Conservation (phyloP, 352 stramenopile species). For the Globisporangium megalacanthum region DNA sequence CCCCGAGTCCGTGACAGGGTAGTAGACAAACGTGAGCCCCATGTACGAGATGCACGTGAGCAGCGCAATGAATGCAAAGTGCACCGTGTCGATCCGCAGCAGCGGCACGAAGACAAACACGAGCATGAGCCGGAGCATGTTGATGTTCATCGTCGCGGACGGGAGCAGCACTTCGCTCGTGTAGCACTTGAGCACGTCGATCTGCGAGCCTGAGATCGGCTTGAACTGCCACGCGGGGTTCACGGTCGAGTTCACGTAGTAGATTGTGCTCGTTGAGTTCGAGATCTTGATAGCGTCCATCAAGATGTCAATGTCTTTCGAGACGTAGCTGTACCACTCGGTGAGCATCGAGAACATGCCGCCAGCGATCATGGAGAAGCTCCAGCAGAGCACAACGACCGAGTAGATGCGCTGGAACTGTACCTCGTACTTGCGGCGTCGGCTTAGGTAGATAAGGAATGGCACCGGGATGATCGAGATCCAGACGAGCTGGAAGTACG, state of each 20-base stretch:
- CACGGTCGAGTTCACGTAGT: conserved; percentile 57
- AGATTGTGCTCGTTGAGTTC: conserved; percentile 25
- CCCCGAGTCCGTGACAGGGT: conserved; percentile 46
- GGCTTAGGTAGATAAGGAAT: conserved; percentile 58
- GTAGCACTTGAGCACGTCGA: conserved; percentile 54
- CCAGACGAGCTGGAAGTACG: conserved; percentile 69
- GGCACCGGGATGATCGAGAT: conserved; percentile 62
- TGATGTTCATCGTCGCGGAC: conserved; percentile 75
- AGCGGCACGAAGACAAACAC: conserved; percentile 71
- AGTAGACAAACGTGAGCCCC: conserved; percentile 56
- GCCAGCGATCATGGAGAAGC: conserved; percentile 63
- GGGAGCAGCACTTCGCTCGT: conserved; percentile 61
- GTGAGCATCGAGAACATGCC: conserved; percentile 83
- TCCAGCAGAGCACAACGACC: conserved; percentile 59
- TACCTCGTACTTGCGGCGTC: conserved; percentile 54
- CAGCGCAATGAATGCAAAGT: conserved; percentile 53
- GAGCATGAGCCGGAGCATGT: conserved; percentile 70
- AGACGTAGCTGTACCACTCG: conserved; percentile 75
- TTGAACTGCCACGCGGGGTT: conserved; percentile 54
- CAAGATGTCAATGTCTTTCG: conserved; percentile 59
- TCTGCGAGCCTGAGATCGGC: conserved; percentile 38
- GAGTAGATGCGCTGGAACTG: conserved; percentile 77
- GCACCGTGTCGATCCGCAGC: conserved; percentile 66
- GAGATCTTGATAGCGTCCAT: conserved; percentile 50
- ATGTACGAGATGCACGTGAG: conserved; percentile 59